These are phyloP conservation scores for Phylloporus sp. DNA, from an alignment of 768 basidiomycete genomes.

Conservation along the genomic window DNA sequence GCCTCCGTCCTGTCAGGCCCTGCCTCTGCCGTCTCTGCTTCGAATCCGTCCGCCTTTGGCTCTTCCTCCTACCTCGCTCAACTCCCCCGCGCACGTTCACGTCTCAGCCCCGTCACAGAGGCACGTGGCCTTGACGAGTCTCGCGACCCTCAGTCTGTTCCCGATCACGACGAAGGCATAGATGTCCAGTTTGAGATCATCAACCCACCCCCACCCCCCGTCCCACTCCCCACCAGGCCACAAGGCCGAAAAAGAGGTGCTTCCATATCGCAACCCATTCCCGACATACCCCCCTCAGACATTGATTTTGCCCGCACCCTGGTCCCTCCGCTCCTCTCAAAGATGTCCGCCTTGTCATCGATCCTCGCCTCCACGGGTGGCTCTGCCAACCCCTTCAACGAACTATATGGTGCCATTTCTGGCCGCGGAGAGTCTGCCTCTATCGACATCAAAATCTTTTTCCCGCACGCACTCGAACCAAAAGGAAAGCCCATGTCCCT, in stretches of 20 bases:
- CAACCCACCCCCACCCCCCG: constrained; percentile 35
- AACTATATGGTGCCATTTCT: constrained; percentile 81
- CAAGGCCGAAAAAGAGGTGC: constrained; percentile 28
- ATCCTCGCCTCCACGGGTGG: constrained; percentile 66
- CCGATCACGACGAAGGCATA: constrained; percentile 24
- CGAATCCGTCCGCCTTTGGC: constrained; percentile 48
- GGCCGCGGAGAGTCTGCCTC: constrained; percentile 65
- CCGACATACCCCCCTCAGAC: constrained; percentile 14
- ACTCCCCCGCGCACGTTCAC: constrained; percentile 36
- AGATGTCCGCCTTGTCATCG: constrained; percentile 62
- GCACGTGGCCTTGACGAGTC: constrained; percentile 32
- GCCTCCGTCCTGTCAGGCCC: constrained; percentile 54
- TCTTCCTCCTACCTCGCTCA: constrained; percentile 43
- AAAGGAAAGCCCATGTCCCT: constrained; percentile 60
- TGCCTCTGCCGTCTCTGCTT: constrained; percentile 45
- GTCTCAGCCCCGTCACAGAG: constrained; percentile 64
- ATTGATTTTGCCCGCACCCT: constrained; percentile 50
- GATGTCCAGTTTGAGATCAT: constrained; percentile 55
- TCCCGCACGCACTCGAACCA: constrained; percentile 71
- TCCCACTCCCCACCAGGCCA: constrained; percentile 18
- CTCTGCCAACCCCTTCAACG: constrained; percentile 77
- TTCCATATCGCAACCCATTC: constrained; percentile 25
- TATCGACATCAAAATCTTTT: constrained; percentile 70
- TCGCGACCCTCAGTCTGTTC: constrained; percentile 19
- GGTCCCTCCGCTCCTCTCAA: constrained; percentile 39